Conservation (phyloP, 2,329 filamentous ascomycete genomes). For the Paradendryphiella salina region DNA sequence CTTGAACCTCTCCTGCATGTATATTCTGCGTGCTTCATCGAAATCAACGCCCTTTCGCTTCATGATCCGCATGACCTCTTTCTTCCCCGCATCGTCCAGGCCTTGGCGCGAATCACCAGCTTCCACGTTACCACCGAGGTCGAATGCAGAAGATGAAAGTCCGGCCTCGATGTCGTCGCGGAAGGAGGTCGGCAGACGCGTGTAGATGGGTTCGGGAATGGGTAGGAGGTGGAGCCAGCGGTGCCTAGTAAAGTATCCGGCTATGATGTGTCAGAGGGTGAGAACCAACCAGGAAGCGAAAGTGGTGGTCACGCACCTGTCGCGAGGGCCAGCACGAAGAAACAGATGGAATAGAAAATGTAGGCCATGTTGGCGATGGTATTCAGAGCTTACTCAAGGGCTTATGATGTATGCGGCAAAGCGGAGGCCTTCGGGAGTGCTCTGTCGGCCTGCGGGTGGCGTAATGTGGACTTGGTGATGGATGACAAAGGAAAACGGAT, state of each 20-base stretch:
- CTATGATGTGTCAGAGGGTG: constrained; percentile 46
- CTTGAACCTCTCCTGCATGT: constrained; percentile 82
- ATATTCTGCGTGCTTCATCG: constrained; percentile 85
- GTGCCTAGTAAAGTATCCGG: constrained; percentile 77
- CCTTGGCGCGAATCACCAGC: constrained; percentile 78
- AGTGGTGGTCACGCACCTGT: constrained; percentile 59
- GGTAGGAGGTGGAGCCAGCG: constrained; percentile 75
- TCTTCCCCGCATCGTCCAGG: constrained; percentile 77
- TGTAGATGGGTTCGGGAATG: constrained; percentile 68
- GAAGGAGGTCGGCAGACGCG: constrained; percentile 76
- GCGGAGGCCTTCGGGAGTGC: constrained; percentile 26
- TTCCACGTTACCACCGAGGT: constrained; percentile 77
- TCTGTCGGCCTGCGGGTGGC: constrained; percentile 7
- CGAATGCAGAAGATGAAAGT: constrained; percentile 79
- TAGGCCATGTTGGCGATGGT: constrained; percentile 66
- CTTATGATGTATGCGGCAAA: constrained; percentile 9
- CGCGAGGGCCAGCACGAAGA: constrained; percentile 70
- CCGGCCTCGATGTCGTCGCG: constrained; percentile 84
- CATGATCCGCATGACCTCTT: constrained; percentile 87
- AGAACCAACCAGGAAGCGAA: constrained; percentile 4
- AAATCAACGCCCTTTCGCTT: constrained; percentile 79
- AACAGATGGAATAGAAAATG: constrained; percentile 75
- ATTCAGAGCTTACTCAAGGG: constrained; percentile 3
- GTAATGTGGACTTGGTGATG: constrained; percentile 8
- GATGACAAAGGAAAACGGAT: constrained; percentile 17